Base-by-base conservation (phyloP, 441 rosid species). In the Dalechampia spathulata region DNA sequence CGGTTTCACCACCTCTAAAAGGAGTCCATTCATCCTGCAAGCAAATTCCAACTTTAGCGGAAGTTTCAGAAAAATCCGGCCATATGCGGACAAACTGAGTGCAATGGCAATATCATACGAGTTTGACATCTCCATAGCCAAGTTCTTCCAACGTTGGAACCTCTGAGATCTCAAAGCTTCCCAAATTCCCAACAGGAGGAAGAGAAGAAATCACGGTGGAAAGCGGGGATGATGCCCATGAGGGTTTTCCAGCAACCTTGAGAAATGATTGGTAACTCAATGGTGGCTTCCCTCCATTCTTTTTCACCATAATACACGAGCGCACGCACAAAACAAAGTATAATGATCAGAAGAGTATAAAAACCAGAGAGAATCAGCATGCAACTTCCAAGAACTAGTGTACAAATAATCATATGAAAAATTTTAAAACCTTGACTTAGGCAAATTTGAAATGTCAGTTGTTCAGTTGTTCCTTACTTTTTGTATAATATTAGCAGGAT, bases 241-340 rank as follows among this genome's bases (percentile, higher is more conserved):
- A 64, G 2, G 98, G 98, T 69, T 83, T 71, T 23, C 96, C 98
- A 16, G 95, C 88, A 38, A 88, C 71, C 90, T 92, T 92, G 49
- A 92, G 56, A 75, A 92, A 92, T 28, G 98, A 81, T 36, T 84
- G 95, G 66, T 84, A 88, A 67, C 71, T 92, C 80, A 80, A 32
- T 8, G 96, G 95, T 15, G 96, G 76, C 73, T 63, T 84, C 60
- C 98, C 98, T 56, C 91, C 91, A 60, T 92, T 88, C 96, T 92
- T 55, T 7, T 47, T 39, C 19, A 41, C 49, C 23, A 0, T 1
- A 13, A 54, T 17, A 46, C 26, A 36, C 21, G 7, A n/a, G 20
- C 17, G 22, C n/a, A n/a, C n/a, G n/a, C n/a, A n/a, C n/a, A n/a
- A n/a, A n/a, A n/a, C n/a, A n/a, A n/a, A n/a, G n/a, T n/a, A n/a